phyloP scores from a whole-genome alignment of 129 eudicot species.

The Pulicaria dysenterica region DNA sequence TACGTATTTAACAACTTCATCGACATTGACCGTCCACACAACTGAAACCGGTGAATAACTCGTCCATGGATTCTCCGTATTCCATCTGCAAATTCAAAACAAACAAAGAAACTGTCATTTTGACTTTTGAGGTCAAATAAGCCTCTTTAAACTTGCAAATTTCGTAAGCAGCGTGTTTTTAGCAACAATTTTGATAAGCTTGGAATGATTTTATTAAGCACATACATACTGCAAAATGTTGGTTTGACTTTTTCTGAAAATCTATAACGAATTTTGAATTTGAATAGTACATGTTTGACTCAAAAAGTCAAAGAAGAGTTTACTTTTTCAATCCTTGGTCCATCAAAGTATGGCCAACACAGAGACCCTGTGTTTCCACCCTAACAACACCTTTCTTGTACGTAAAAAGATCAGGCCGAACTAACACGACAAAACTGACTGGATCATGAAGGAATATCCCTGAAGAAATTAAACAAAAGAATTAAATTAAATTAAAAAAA shows the following conservation, averaged over 20 bases:
- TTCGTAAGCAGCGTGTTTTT: not conserved
- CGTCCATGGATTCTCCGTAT: constrained; percentile 91
- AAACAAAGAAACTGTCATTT: not conserved
- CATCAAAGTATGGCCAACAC: constrained; percentile 84
- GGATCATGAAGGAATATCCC: constrained; percentile 94
- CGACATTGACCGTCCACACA: constrained; percentile 86
- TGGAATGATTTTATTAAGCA: not conserved
- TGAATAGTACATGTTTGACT: constrained; percentile 8
- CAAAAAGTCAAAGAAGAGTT: constrained; percentile 17
- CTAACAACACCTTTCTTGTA: constrained; percentile 88
- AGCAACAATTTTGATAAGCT: not conserved
- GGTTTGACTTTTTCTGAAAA: not conserved
- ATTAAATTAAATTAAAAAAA: too few species aligned
- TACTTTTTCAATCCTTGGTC: constrained; percentile 93
- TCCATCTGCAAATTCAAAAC: constrained; percentile 58
- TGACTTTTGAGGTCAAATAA: constrained; percentile 1
- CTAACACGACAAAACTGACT: constrained; percentile 74
- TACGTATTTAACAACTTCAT: constrained; percentile 59
- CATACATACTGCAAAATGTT: not conserved
- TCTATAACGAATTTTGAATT: not conserved
- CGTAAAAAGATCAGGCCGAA: constrained; percentile 85
- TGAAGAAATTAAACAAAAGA: constrained; percentile 17
- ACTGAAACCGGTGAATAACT: constrained; percentile 76
- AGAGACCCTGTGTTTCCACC: constrained; percentile 95
- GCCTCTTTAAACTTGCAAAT: not conserved